Conservation (phyloP, 495 filamentous ascomycete species). For the Lophiostoma macrostomum region DNA sequence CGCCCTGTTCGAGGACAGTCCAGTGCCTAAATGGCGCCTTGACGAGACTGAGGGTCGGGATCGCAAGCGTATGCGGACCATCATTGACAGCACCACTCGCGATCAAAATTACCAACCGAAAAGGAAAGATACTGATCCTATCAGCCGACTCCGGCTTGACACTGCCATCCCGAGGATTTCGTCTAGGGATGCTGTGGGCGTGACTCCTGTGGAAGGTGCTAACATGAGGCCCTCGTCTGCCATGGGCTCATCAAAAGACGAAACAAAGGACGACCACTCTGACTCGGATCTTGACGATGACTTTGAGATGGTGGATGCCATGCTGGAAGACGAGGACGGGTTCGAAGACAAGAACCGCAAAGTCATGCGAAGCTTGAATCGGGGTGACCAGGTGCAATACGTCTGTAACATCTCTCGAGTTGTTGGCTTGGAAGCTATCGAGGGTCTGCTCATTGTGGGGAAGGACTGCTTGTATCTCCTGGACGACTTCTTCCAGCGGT, state of each 20-base stretch:
- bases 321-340: slow-evolving; percentile 73
- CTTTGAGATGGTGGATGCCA: slow-evolving; percentile 91
- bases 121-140: slow-evolving; percentile 50
- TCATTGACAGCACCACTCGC: slow-evolving; percentile 67
- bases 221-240: slow-evolving; percentile 13
- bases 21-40: slow-evolving; percentile 75
- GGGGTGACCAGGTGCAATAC: slow-evolving; percentile 86
- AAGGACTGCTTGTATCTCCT: slow-evolving; percentile 90
- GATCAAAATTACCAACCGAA: slow-evolving; percentile 84
- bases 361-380: slow-evolving; percentile 90
- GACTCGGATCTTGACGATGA: slow-evolving; percentile 56
- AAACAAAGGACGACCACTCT: slow-evolving; percentile 9
- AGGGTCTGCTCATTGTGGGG: slow-evolving; percentile 90
- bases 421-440: slow-evolving; percentile 84
- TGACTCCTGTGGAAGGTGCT: slow-evolving; percentile 37
- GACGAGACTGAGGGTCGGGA: slow-evolving; percentile 95
- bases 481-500: slow-evolving; percentile 89
- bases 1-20: slow-evolving; percentile 68
- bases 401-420: slow-evolving; percentile 94
- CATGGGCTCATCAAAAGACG: slow-evolving; percentile 3
- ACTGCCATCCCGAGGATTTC: slow-evolving; percentile 37
- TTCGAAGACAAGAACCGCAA: slow-evolving; percentile 97
- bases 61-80: slow-evolving; percentile 83
- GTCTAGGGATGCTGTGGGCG: slow-evolving; percentile 38
- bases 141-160: slow-evolving; percentile 43